These are phyloP conservation scores for Medicago lupulina DNA, from an alignment of 306 rosid genomes.

Conservation along the genomic window DNA sequence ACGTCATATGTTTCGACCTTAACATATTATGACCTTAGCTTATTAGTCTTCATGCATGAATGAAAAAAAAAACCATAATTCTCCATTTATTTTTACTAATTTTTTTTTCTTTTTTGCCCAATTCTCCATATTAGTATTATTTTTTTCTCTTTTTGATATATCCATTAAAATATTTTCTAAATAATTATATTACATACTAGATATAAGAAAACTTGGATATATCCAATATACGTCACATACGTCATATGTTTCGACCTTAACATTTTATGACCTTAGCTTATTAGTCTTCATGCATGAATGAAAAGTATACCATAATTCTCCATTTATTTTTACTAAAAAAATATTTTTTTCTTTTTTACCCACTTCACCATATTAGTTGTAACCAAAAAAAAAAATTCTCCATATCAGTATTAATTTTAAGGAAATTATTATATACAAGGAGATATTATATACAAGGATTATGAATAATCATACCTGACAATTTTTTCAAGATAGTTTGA, in stretches of 20 bases:
- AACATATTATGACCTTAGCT: no score
- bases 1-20: no score
- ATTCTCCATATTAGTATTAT: no score
- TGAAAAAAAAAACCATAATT: neutral
- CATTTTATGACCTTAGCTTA: no score
- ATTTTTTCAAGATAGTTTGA: neutral
- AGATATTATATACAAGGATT: neutral
- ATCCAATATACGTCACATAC: no score
- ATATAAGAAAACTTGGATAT: neutral
- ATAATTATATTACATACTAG: neutral
- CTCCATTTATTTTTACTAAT: neutral
- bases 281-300: neutral
- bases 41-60: neutral
- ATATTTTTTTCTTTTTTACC: no score
- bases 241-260: no score
- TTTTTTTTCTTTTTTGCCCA: no score
- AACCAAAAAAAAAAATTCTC: no score
- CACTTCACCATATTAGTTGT: no score
- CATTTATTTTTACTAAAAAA: no score
- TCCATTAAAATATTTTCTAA: neutral
- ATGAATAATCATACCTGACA: conserved; percentile 31
- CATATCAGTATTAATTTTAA: no score
- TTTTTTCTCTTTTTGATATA: neutral
- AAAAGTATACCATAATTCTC: neutral
- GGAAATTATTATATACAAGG: neutral